phyloP scores from a whole-genome alignment of 306 rosid genomes.

The Cucurbita ficifolia region DNA sequence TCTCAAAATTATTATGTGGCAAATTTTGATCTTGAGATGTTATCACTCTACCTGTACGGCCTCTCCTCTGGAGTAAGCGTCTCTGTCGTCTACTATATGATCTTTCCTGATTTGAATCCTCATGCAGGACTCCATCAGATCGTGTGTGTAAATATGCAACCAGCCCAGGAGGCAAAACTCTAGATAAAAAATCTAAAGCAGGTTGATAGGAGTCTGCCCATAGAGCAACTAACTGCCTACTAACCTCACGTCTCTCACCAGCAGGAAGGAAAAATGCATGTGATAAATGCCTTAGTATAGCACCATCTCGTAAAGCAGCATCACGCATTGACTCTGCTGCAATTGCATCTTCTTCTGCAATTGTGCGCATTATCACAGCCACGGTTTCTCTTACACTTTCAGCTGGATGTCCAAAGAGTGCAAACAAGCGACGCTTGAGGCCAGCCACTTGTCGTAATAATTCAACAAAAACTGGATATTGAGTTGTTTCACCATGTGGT shows the following conservation, averaged over 20 bases:
- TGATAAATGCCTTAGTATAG: constrained; percentile 79
- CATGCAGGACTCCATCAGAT: constrained; percentile 49
- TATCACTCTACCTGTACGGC: constrained; percentile 61
- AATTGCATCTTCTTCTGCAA: constrained; percentile 99
- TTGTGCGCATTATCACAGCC: constrained; percentile 93
- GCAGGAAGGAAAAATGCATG: constrained; percentile 83
- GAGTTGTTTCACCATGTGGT: constrained; percentile 96
- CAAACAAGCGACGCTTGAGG: constrained; percentile 92
- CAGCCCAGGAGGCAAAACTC: constrained; percentile 96
- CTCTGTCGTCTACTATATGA: constrained; percentile 66
- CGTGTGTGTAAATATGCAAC: constrained; percentile 97
- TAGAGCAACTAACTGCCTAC: constrained; percentile 95
- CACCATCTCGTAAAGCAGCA: constrained; percentile 98
- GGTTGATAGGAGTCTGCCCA: constrained; percentile 99
- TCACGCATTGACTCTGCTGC: constrained; percentile 99
- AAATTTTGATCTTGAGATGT: constrained; percentile 59
- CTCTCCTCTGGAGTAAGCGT: constrained; percentile 82
- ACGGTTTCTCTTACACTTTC: constrained; percentile 92
- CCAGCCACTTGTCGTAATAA: constrained; percentile 96
- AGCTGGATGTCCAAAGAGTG: constrained; percentile 97
- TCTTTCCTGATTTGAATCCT: constrained; percentile 56
- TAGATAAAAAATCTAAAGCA: constrained; percentile 73
- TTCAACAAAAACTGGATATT: constrained; percentile 85
- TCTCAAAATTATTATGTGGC: constrained; percentile 51
- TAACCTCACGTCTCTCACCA: constrained; percentile 90